Evolutionary conservation across 129 eudicot genomes (phyloP).

Genomic region (Artemisia tridentata): DNA sequence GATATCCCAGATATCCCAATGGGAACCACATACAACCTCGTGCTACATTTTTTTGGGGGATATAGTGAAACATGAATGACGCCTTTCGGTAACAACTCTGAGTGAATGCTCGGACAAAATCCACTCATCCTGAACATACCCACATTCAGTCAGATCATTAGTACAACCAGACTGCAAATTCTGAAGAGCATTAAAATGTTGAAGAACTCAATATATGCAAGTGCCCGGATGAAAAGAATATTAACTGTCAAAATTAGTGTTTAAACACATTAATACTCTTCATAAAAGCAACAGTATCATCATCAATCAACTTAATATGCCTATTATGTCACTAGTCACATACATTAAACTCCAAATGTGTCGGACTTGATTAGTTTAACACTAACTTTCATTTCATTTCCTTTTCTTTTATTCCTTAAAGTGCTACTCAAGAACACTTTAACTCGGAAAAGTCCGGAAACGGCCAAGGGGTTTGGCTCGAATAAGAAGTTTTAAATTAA

Average conservation of each 20-base stretch:
- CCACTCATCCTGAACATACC: slow-evolving; percentile 45
- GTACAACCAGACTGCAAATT: slow-evolving; percentile 9
- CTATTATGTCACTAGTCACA: too few species aligned
- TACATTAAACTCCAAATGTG: too few species aligned
- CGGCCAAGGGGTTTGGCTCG: too few species aligned
- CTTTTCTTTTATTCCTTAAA: too few species aligned
- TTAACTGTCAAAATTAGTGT: background rate
- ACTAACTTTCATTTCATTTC: too few species aligned
- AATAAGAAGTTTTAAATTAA: too few species aligned
- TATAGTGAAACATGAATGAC: slow-evolving; percentile 25
- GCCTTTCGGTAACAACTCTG: slow-evolving; percentile 40
- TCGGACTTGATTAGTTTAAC: too few species aligned
- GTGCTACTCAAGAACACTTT: too few species aligned
- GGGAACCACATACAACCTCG: slow-evolving; percentile 37
- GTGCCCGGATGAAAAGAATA: background rate
- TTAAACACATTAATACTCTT: background rate
- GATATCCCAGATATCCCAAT: slow-evolving; percentile 18
- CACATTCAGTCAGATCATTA: slow-evolving; percentile 5
- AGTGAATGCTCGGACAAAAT: slow-evolving; percentile 33
- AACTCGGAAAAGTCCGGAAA: too few species aligned
- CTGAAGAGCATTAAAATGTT: background rate
- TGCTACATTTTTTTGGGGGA: slow-evolving; percentile 31
- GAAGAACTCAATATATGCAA: background rate
- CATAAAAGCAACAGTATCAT: background rate
- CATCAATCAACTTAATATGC: too few species aligned